These are phyloP conservation scores for Tardiomyces blankii DNA, from an alignment of 1,139 yeast genomes.

Conservation along the genomic window DNA sequence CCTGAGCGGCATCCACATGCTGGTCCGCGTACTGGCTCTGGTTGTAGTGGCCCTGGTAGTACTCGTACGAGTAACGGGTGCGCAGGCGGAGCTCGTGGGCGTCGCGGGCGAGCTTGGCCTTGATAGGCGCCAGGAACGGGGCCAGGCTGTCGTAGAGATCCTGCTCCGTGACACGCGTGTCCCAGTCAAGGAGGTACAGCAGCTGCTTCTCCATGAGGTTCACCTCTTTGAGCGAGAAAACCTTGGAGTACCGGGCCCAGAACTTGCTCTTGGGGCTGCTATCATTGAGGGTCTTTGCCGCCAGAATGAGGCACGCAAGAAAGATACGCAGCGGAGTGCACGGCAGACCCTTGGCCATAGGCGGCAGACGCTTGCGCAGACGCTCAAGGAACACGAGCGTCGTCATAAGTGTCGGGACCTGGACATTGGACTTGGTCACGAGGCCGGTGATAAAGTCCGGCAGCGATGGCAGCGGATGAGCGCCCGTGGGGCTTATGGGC, in stretches of 20 bases:
- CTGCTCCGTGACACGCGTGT: constrained; percentile 51
- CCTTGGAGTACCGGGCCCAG: constrained; percentile 90
- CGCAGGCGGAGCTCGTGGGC: constrained; percentile 3
- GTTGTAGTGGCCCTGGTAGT: neutral
- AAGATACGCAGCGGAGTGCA: constrained; percentile 91
- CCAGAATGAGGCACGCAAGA: constrained; percentile 72
- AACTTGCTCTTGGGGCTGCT: constrained; percentile 90
- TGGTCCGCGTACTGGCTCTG: neutral
- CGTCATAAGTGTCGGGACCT: constrained; percentile 91
- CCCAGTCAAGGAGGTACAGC: constrained; percentile 75
- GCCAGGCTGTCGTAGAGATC: constrained; percentile 62
- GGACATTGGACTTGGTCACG: constrained; percentile 77
- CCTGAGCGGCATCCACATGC: neutral
- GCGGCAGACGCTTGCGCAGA: constrained; percentile 65
- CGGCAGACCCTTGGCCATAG: constrained; percentile 85
- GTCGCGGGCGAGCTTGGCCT: constrained; percentile 21
- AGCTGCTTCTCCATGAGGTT: constrained; percentile 88
- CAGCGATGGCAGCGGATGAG: constrained; percentile 32
- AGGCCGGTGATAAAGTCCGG: constrained; percentile 58
- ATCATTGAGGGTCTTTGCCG: constrained; percentile 88
- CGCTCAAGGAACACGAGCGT: constrained; percentile 73
- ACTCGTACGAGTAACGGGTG: neutral
- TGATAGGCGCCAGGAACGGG: constrained; percentile 69
- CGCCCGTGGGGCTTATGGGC: constrained; percentile 9
- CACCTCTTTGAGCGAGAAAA: constrained; percentile 65